Base-by-base conservation (phyloP, 2,329 filamentous ascomycete genomes). In the Penicillium sp. region DNA sequence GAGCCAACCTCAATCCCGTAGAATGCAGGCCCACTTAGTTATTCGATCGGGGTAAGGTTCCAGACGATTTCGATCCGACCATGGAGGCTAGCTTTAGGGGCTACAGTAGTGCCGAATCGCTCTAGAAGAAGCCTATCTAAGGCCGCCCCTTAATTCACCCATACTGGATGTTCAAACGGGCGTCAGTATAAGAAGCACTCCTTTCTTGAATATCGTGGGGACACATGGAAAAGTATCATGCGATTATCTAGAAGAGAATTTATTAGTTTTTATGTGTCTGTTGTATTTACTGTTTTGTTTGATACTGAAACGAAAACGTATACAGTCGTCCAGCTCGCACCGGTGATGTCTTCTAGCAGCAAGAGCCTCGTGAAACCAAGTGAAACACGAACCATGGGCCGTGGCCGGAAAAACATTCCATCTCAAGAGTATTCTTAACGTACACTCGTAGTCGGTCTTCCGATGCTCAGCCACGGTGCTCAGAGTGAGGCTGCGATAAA, bases 401-500 rank as follows among this genome's bases (percentile, higher is more conserved):
- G 13, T 6, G 9, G 13, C 18, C 36, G 36, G 36, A 18, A 10
- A 21, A 21, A 13, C 18, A 1, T 39, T 39, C 36, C 36, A 18
- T 36, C n/a, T 36, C 34, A 4, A 6, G 24, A 26, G 24, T 1
- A 26, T 26, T 7, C 7, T 26, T 4, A 1, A 26, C 24, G 24
- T 29, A 29, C 28, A 10, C 28, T 12, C 18, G 28, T 29, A 29
- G 7, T 29, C 28, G 28, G 28, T n/a, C 16, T 15, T 38, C 9
- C 6, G 13, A 38, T 42, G 15, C 39, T 42, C 23, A 26, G 41
- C 41, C 23, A 41, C 15, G 2, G 23, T 42, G 41, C 21, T 21
- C 39, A 42, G 42, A 45, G 41, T 47, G 53, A 55, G 45, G 49
- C 53, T 55, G 33, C 42, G 49, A 54, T 54, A 54, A 52, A 45